phyloP scores from a whole-genome alignment of 2,329 filamentous ascomycete species.

The Diplodia mutila region DNA sequence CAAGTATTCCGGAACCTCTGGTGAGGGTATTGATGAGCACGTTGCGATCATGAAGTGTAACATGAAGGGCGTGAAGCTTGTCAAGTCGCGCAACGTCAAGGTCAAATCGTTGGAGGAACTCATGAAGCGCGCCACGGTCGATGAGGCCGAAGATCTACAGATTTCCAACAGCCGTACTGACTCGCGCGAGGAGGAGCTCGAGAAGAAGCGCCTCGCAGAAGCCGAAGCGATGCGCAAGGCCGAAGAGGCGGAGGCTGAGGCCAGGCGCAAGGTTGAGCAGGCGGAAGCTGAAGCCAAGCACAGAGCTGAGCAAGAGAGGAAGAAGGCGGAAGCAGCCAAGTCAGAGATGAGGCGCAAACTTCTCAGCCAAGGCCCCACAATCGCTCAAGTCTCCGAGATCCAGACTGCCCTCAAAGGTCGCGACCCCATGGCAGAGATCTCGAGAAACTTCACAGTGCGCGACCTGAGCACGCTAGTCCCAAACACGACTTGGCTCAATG shows the following conservation, averaged over 20 bases:
- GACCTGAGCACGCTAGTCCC: background rate
- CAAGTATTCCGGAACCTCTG: no score
- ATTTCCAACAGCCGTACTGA: conserved; percentile 9
- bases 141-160: background rate
- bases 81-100: background rate
- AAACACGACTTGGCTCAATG: conserved; percentile 68
- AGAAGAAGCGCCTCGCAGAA: conserved; percentile 1
- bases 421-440: background rate
- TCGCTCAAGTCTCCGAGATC: background rate
- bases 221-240: conserved; percentile 3
- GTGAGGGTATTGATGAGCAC: no score
- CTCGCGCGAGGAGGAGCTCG: background rate
- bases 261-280: background rate
- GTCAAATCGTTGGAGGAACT: background rate
- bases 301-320: background rate
- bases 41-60: background rate
- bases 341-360: background rate
- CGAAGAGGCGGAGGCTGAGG: background rate
- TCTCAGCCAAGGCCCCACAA: background rate
- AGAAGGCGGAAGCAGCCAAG: background rate
- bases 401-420: background rate
- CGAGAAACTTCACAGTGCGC: background rate
- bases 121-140: background rate
- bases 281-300: background rate
- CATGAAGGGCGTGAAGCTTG: background rate